Evolutionary conservation across 176 grass and related monocot genomes (phyloP).

Genomic region (Bolboschoenus planiculmis): DNA sequence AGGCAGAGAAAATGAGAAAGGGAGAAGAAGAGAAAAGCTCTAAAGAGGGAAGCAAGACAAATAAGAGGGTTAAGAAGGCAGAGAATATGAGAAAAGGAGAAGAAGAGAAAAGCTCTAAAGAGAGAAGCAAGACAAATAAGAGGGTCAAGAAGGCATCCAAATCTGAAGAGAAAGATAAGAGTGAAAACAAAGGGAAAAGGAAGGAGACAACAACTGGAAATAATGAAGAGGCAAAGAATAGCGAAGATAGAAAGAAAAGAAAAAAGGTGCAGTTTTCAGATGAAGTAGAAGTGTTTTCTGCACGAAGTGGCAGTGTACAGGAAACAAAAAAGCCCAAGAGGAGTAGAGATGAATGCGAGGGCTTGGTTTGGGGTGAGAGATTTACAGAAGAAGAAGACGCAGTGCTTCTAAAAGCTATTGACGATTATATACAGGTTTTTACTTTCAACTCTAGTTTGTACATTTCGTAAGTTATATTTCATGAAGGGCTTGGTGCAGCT

Average conservation of each 20-base stretch:
- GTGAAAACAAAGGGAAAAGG: conserved; percentile 15
- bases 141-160: conserved; percentile 11
- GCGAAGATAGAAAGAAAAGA: conserved; percentile 22
- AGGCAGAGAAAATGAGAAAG: not conserved
- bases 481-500: not conserved
- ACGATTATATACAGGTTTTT: conserved; percentile 42
- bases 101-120: conserved; percentile 21
- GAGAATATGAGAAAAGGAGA: no score
- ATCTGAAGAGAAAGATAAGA: conserved; percentile 12
- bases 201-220: not conserved
- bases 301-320: not conserved
- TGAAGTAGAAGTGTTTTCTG: conserved; percentile 46
- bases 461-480: not conserved
- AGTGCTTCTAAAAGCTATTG: conserved; percentile 38
- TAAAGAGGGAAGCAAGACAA: conserved; percentile 13
- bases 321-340: not conserved
- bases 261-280: conserved; percentile 59
- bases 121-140: conserved; percentile 11
- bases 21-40: conserved; percentile 21
- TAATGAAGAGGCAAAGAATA: conserved; percentile 21
- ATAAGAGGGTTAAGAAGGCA: conserved; percentile 13
- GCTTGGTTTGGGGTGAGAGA: conserved; percentile 38
- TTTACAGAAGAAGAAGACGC: conserved; percentile 59
- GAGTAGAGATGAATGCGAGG: not conserved
- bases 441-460: not conserved